Evolutionary conservation across 2,329 filamentous ascomycete species (phyloP), one percentile per base, ranked within the genome.

Genomic region (Coniochaeta sp.): DNA sequence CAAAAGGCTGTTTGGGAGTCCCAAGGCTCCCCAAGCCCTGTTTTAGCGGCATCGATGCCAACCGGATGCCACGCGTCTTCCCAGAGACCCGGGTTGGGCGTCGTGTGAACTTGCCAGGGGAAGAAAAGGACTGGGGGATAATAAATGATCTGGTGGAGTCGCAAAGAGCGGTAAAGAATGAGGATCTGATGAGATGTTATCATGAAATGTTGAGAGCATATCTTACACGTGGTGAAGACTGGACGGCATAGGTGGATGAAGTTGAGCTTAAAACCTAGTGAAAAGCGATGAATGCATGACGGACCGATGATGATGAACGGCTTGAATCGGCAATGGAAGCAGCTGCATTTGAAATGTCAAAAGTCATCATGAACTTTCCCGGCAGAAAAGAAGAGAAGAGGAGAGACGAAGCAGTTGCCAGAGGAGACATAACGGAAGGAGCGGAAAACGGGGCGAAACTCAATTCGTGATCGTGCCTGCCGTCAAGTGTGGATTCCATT

Each of bases 1-100:
- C 38, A 22, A 22, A 42, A 42, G 38, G 14, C 38, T 13, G 38
- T 42, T 42, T n/a, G n/a, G n/a, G n/a, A n/a, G n/a, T n/a, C n/a
- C n/a, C n/a, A n/a, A n/a, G n/a, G n/a, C n/a, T n/a, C n/a, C n/a
- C 38, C 38, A 42, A 42, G 38, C 38, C 22, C 20, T 3, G 13
- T 9, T 42, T 26, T 42, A 24, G 38, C 38, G 38, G 38, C 38
- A 42, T 42, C n/a, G 38, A n/a, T 42, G 38, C 38, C 38, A 42
- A n/a, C n/a, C n/a, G n/a, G n/a, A n/a, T n/a, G n/a, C n/a, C n/a
- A n/a, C n/a, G n/a, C 38, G 38, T 42, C 38, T 42, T 42, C 22
- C 38, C 38, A 42, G 38, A 7, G 22, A 18, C 14, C 38, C 20
- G 38, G 38, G 38, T 42, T 38, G 38, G 18, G 14, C 38, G 38